Base-by-base conservation (phyloP, 192 early-diverging fungal species). In the Dissophora ornata region DNA sequence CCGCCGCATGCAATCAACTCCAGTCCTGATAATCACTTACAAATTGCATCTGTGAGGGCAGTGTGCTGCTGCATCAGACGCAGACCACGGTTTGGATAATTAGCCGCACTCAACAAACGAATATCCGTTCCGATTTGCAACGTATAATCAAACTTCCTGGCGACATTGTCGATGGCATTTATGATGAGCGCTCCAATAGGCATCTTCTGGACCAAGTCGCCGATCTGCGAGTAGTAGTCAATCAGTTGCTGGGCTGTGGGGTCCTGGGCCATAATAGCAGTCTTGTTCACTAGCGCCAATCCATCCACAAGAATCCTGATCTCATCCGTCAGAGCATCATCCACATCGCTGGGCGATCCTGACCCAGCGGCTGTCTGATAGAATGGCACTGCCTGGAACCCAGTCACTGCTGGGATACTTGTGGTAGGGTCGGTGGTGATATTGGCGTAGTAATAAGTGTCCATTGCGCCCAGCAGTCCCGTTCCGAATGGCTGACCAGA, bases 101-200 rank as follows among this genome's bases (percentile, higher is more conserved):
- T 77, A 22, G 87, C 69, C 8, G 83, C 79, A 12, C 48, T 53
- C 16, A 50, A 25, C 11, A 82, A 52, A 46, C 75, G 69, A 24
- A 74, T 18, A 78, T 91, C 91, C 1, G 47, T 69, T 11, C 88
- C 90, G 56, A 85, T 80, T 28, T 87, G 83, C 11, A 91, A 34
- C 11, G 82, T 85, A 62, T 84, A 87, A 33, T 64, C 57, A 71
- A 83, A 90, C 49, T 79, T 61, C 48, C 81, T 69, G 1, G 60
- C 42, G 2, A 71, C 28, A 34, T 77, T 50, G 67, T 91, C 83
- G 36, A 88, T 77, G 42, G 63, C 36, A 40, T 82, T 66, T 62
- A 90, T 86, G 41, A 85, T 42, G 29, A 90, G 25, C 11, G 78
- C 86, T 24, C 88, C 89, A 33, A 81, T 83, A 18, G 90, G 91